phyloP scores from a whole-genome alignment of 2,329 filamentous ascomycete genomes.

The Penicillium sp. region DNA sequence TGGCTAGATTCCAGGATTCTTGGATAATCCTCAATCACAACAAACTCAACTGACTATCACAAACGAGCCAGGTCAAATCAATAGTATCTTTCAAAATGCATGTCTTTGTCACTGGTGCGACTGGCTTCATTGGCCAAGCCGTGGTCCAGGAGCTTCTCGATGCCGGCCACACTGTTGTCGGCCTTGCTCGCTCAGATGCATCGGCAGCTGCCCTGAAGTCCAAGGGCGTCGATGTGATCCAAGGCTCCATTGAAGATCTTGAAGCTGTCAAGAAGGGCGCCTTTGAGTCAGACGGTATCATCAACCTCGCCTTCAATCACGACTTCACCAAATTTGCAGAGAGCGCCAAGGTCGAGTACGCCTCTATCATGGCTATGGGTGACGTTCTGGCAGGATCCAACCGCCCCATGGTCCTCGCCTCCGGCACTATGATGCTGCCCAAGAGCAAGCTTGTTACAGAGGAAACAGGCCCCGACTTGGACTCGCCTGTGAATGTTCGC shows the following conservation, averaged over 20 bases:
- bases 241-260: slow-evolving; percentile 46
- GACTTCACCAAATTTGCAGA: slow-evolving; percentile 46
- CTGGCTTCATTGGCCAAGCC: slow-evolving; percentile 52
- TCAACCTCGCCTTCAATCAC: slow-evolving; percentile 53
- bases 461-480: slow-evolving; percentile 31
- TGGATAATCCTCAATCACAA: not conserved
- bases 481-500: slow-evolving; percentile 33
- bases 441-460: slow-evolving; percentile 39
- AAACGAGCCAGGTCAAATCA: too few species aligned
- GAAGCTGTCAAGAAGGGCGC: slow-evolving; percentile 43
- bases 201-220: slow-evolving; percentile 36
- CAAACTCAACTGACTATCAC: not conserved
- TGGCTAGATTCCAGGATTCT: not conserved
- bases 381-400: slow-evolving; percentile 39
- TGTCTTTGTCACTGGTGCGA: slow-evolving; percentile 47
- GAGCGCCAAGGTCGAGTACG: slow-evolving; percentile 39
- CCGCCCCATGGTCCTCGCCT: slow-evolving; percentile 46
- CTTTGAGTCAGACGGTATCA: slow-evolving; percentile 43
- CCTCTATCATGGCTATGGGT: slow-evolving; percentile 47
- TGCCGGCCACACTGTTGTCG: slow-evolving; percentile 50
- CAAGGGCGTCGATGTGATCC: slow-evolving; percentile 43
- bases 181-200: slow-evolving; percentile 47
- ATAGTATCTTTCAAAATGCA: slow-evolving; percentile 19
- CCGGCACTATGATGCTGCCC: slow-evolving; percentile 43
- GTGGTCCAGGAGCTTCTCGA: slow-evolving; percentile 48